Evolutionary conservation across 2,329 filamentous ascomycete genomes (phyloP), one percentile per base, ranked within the genome.

Genomic region (Didymella segeticola): DNA sequence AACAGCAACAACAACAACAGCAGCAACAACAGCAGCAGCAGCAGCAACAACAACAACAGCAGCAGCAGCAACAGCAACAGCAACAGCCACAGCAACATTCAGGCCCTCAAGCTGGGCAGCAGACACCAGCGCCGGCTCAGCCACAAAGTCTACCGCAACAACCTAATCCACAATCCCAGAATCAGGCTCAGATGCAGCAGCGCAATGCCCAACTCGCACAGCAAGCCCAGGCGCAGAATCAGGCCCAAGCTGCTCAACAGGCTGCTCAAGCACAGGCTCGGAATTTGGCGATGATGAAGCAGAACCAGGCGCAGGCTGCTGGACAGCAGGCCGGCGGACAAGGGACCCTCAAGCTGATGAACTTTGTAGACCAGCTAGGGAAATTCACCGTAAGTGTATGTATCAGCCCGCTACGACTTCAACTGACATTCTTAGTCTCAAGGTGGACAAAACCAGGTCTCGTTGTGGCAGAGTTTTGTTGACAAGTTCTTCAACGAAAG

Each of bases 391-490:
- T 75, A 86, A 88, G 69, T 54, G 14, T 9, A 14, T n/a, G 4
- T 17, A n/a, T 17, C n/a, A 7, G 12, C 3, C 6, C 23, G 33
- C 17, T 8, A 4, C 2, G 17, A 26, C 19, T 5, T 31, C 9
- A 37, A 25, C 54, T 65, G 27, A 64, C 50, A 33, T 8, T 11
- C 15, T n/a, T 46, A 60, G 17, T 59, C 61, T 10, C 58, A 54
- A 82, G 84, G 56, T 3, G 58, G 58, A 17, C 50, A 57, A 14
- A 86, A 88, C 54, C 89, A 92, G 66, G 76, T 96, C 4, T 75
- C 79, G 0, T 89, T 90, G 66, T 98, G 93, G 93, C 84, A 89
- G 60, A 76, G 77, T 5, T 95, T 97, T 64, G 91, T 96, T 15
- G 78, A 83, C 30, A 85, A 84, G 39, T 96, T 96, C 75, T 99